Percentiles rank a stretch among this genome's conserved stretches.
phyloP scores from a whole-genome alignment of 352 stramenopile species.

The Phytophthora lateralis region DNA sequence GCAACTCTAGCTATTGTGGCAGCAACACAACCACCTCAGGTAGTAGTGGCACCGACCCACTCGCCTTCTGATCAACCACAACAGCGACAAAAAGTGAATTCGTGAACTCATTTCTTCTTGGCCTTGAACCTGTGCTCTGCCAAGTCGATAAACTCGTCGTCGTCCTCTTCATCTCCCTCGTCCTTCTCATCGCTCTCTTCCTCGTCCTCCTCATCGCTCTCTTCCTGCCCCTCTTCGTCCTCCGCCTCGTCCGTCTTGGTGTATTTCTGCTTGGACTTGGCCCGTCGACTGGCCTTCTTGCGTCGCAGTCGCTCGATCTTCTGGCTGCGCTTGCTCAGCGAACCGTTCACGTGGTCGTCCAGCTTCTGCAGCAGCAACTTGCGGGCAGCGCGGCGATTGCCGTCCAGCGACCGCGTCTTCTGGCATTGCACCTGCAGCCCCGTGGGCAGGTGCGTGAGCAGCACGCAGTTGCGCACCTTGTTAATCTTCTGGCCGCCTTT shows the following conservation, averaged over 20 bases:
- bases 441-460: slow-evolving; percentile 85
- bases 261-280: slow-evolving; percentile 73
- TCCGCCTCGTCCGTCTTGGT: slow-evolving; percentile 9
- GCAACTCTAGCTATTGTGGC: slow-evolving; percentile 18
- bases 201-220: slow-evolving; percentile 17
- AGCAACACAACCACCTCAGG: neutral
- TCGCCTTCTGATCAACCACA: slow-evolving; percentile 24
- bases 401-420: slow-evolving; percentile 81
- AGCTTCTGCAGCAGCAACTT: slow-evolving; percentile 77
- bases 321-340: slow-evolving; percentile 55
- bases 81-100: neutral
- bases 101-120: slow-evolving; percentile 31
- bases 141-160: slow-evolving; percentile 19
- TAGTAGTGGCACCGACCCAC: slow-evolving; percentile 21
- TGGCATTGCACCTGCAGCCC: slow-evolving; percentile 79
- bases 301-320: slow-evolving; percentile 75
- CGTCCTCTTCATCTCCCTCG: slow-evolving; percentile 22
- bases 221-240: slow-evolving; percentile 17
- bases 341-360: slow-evolving; percentile 75
- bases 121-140: slow-evolving; percentile 44
- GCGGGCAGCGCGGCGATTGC: slow-evolving; percentile 75
- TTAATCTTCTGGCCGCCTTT: slow-evolving; percentile 93
- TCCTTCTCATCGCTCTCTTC: slow-evolving; percentile 19
- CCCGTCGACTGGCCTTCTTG: slow-evolving; percentile 64
- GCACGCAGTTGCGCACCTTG: slow-evolving; percentile 90